phyloP scores from a whole-genome alignment of 1,284 basidiomycete species.

The Leccinum idahoense region DNA sequence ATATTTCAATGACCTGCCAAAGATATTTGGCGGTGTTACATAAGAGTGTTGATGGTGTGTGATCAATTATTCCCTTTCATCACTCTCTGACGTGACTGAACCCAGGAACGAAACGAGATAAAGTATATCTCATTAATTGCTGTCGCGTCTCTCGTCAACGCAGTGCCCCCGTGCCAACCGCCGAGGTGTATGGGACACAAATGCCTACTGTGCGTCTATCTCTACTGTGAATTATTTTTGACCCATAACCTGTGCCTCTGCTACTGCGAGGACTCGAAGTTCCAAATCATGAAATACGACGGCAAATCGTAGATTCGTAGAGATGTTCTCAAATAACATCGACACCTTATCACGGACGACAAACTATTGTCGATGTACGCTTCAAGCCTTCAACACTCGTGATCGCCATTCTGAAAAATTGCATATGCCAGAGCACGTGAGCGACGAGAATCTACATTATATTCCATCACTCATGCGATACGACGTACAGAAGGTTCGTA shows the following conservation, averaged over 20 bases:
- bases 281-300: conserved; percentile 67
- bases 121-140: conserved; percentile 72
- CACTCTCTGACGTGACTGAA: conserved; percentile 2
- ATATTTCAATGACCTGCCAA: conserved; percentile 73
- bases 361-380: conserved; percentile 65
- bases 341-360: conserved; percentile 48
- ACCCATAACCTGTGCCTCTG: conserved; percentile 75
- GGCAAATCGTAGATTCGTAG: conserved; percentile 64
- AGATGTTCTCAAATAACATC: conserved; percentile 68
- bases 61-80: background rate
- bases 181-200: conserved; percentile 58
- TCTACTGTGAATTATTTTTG: background rate
- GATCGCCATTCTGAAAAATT: conserved; percentile 66
- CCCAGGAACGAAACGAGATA: conserved; percentile 46
- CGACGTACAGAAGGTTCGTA: conserved; percentile 58
- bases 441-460: conserved; percentile 16
- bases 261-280: conserved; percentile 82
- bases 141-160: conserved; percentile 76
- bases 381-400: conserved; percentile 48
- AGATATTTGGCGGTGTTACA: conserved; percentile 60
- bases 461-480: background rate
- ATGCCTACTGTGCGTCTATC: conserved; percentile 55
- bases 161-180: conserved; percentile 47
- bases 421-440: conserved; percentile 51
- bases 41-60: conserved; percentile 39